Base-by-base conservation (phyloP, 768 basidiomycete species). In the Paxillus rubicundulus region DNA sequence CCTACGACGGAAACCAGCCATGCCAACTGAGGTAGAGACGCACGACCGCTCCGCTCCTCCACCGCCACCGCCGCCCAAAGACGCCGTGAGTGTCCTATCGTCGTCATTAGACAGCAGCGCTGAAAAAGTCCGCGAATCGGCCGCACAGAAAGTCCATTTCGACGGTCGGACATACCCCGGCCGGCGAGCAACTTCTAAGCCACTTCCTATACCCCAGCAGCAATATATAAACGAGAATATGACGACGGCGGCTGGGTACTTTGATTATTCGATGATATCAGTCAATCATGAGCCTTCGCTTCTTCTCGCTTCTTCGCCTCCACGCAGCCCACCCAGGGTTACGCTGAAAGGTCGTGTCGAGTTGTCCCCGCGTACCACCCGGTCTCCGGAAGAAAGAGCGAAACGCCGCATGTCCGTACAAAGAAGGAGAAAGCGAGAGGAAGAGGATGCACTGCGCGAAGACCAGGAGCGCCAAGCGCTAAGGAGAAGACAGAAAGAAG, bases 381-480 rank as follows among this genome's bases (percentile, higher is more conserved):
- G 62, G 36, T 55, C 61, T 2, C 70, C 66, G 7, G 68, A 68
- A 38, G 66, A 70, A 40, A 61, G 55, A 20, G 62, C 58, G 28
- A 59, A 40, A 12, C 68, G 61, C 17, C 52, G 52, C n/a, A 49
- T 53, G 41, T 68, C 61, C 18, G 9, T 43, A 30, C 59, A 61
- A 2, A 64, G 56, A 12, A 64, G 61, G 30, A 59, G 44, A 9
- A 55, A 71, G 41, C 56, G 51, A 21, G 80, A 82, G 48, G 78
- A 80, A 47, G 59, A 69, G 46, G 69, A 73, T 36, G 76, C 76
- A 5, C 28, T 72, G 32, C 65, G 61, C 51, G 76, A 78, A 55
- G 83, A 85, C 57, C 70, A 62, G 33, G 67, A 72, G 54, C 66
- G 73, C 46, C 77, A 78, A 55, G 69, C 70, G 1, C 65, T 62